phyloP scores from a whole-genome alignment of 2,329 filamentous ascomycete species.

The Sordariomycetes sp. region DNA sequence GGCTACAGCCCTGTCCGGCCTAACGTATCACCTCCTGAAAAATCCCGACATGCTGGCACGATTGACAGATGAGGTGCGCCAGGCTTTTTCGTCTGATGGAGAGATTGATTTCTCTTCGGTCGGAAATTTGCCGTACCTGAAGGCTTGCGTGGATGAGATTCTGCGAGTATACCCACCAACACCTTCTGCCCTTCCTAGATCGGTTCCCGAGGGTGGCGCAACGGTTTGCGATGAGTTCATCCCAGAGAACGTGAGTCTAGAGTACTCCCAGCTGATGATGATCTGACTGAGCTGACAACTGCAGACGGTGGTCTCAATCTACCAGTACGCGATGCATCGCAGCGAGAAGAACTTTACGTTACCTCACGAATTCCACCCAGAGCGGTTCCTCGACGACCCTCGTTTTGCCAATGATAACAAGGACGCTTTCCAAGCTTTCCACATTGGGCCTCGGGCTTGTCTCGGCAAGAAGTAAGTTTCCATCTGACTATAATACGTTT shows the following conservation, averaged over 20 bases:
- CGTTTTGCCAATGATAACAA: slow-evolving; percentile 26
- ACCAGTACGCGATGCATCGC: slow-evolving; percentile 31
- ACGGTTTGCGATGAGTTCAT: slow-evolving; percentile 17
- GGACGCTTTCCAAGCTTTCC: slow-evolving; percentile 34
- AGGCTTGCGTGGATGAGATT: slow-evolving; percentile 27
- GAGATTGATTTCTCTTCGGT: slow-evolving; percentile 24
- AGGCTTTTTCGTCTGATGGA: slow-evolving; percentile 14
- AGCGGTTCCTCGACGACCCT: slow-evolving; percentile 30
- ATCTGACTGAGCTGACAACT: not conserved
- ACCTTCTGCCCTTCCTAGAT: slow-evolving; percentile 10
- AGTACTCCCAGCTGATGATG: not conserved
- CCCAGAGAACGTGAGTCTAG: slow-evolving; percentile 18
- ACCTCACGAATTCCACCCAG: slow-evolving; percentile 32
- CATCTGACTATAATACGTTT: not conserved
- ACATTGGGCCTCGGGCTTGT: slow-evolving; percentile 35
- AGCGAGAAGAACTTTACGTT: slow-evolving; percentile 30
- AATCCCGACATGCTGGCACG: slow-evolving; percentile 18
- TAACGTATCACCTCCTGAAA: slow-evolving; percentile 14
- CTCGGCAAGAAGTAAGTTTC: slow-evolving; percentile 34
- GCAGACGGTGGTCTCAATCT: slow-evolving; percentile 28
- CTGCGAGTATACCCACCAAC: slow-evolving; percentile 24
- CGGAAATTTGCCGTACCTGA: slow-evolving; percentile 15
- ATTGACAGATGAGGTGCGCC: slow-evolving; percentile 19
- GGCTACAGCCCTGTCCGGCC: slow-evolving; percentile 14
- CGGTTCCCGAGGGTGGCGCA: slow-evolving; percentile 19